phyloP scores from a whole-genome alignment of 2,329 filamentous ascomycete species.

The Drechslera avenae region DNA sequence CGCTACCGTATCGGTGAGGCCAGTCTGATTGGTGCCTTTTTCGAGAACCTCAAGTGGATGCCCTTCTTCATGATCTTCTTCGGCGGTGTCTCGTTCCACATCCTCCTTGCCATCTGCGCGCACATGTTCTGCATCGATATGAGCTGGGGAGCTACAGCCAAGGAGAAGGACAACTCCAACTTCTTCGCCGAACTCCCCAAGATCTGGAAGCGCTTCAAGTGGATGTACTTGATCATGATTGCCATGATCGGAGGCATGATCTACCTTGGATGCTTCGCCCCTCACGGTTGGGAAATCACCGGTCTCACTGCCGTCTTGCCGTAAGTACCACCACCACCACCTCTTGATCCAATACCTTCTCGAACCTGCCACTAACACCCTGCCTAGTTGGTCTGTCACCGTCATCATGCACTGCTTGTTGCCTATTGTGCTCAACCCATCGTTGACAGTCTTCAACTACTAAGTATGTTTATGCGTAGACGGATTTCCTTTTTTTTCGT shows the following conservation, averaged over 20 bases:
- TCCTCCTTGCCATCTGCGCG: constrained; percentile 74
- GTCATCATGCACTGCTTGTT: constrained; percentile 70
- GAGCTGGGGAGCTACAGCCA: constrained; percentile 81
- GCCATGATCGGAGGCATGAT: constrained; percentile 66
- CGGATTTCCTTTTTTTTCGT: constrained; percentile 6
- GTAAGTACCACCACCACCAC: constrained; percentile 13
- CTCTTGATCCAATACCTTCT: neutral
- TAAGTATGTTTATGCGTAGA: constrained; percentile 45
- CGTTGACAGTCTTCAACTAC: constrained; percentile 77
- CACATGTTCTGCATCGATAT: constrained; percentile 88
- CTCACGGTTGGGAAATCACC: constrained; percentile 58
- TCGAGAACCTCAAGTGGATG: constrained; percentile 67
- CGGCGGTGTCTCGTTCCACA: constrained; percentile 77
- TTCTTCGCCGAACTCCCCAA: constrained; percentile 85
- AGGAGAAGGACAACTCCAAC: constrained; percentile 80
- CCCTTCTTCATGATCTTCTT: constrained; percentile 76
- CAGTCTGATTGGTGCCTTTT: constrained; percentile 55
- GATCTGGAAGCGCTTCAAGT: constrained; percentile 77
- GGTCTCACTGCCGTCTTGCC: constrained; percentile 70
- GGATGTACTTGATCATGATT: constrained; percentile 66
- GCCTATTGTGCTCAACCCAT: constrained; percentile 73
- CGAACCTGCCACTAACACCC: constrained; percentile 4
- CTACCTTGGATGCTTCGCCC: constrained; percentile 70
- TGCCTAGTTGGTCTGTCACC: constrained; percentile 62
- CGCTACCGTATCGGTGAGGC: constrained; percentile 65